These are phyloP conservation scores for Citrus sp. DNA, from an alignment of 345 rosid genomes.

Conservation along the genomic window DNA sequence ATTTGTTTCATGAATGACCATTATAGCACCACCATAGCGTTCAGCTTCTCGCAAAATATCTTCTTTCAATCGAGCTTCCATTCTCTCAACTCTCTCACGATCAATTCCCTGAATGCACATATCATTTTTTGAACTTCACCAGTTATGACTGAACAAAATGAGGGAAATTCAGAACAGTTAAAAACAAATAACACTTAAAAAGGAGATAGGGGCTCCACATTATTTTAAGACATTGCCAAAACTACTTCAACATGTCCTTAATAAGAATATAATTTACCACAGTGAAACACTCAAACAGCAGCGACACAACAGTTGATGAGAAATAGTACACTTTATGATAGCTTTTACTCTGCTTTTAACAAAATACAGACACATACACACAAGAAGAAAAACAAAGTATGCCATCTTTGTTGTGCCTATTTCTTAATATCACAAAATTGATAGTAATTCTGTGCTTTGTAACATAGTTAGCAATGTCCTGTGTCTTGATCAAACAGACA, in stretches of 20 bases:
- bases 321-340: background rate
- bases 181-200: background rate
- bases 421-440: background rate
- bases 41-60: slow-evolving; percentile 91
- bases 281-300: background rate
- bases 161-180: background rate
- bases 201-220: background rate
- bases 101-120: slow-evolving; percentile 73
- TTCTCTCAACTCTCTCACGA: slow-evolving; percentile 86
- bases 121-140: slow-evolving; percentile 21
- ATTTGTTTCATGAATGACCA: slow-evolving; percentile 95
- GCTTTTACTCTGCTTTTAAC: background rate
- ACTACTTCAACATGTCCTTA: background rate
- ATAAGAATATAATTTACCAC: background rate
- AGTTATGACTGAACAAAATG: background rate
- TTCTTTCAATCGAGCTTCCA: slow-evolving; percentile 96
- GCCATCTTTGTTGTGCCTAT: background rate
- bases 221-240: background rate
- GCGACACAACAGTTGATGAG: background rate
- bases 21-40: slow-evolving; percentile 81
- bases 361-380: background rate
- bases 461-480: background rate
- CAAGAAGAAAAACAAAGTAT: no score
- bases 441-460: background rate
- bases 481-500: background rate